A percentile compares a stretch with the other conserved stretches of the same genome.
phyloP scores from a whole-genome alignment of 441 rosid genomes.

The Biscutella auriculata region DNA sequence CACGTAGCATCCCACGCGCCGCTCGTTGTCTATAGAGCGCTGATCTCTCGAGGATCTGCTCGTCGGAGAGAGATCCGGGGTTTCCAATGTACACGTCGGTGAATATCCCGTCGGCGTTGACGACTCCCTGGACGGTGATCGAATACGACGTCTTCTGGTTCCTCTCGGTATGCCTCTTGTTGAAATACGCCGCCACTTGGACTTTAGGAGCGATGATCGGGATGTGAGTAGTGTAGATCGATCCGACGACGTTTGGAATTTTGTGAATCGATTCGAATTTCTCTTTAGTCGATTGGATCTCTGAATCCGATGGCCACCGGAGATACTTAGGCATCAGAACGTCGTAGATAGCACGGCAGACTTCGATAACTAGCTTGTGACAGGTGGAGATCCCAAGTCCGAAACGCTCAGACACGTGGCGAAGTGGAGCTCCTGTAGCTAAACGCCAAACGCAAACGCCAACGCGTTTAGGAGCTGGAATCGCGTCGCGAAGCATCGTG shows the following conservation, averaged over 20 bases:
- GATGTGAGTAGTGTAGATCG: conserved; percentile 65
- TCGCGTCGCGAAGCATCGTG: conserved; percentile 76
- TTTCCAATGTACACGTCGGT: conserved; percentile 68
- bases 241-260: conserved; percentile 53
- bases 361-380: conserved; percentile 62
- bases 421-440: conserved; percentile 68
- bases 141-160: conserved; percentile 72
- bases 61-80: conserved; percentile 73
- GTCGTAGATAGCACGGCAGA: conserved; percentile 51
- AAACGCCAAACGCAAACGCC: conserved; percentile 87
- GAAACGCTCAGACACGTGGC: conserved; percentile 67
- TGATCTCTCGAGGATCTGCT: conserved; percentile 58
- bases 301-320: conserved; percentile 52
- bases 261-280: conserved; percentile 39
- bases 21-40: conserved; percentile 53
- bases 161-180: conserved; percentile 65
- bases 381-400: conserved; percentile 76
- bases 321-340: conserved; percentile 60
- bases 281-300: conserved; percentile 36
- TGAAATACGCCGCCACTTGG: conserved; percentile 56
- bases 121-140: conserved; percentile 60
- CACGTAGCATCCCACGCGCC: conserved; percentile 42
- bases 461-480: conserved; percentile 78
- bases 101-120: conserved; percentile 47
- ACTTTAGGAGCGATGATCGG: conserved; percentile 65